These are phyloP conservation scores for Sphaerobolus stellatus DNA, from an alignment of 1,284 basidiomycete genomes.

Conservation along the genomic window DNA sequence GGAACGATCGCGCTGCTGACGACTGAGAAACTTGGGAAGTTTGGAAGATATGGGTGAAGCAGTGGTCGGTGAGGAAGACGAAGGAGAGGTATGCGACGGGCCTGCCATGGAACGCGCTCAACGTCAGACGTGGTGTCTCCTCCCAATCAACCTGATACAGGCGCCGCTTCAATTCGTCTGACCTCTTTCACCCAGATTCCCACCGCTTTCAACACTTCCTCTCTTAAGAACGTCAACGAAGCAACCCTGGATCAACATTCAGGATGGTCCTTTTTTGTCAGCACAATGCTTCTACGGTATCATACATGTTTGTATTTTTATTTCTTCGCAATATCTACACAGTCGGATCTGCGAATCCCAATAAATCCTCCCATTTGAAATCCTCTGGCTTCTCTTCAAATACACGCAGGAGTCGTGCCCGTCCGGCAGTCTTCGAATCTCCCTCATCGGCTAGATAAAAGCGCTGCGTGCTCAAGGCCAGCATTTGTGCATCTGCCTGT, in stretches of 20 bases:
- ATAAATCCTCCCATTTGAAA: slow-evolving; percentile 68
- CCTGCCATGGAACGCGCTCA: slow-evolving; percentile 6
- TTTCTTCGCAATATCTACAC: not conserved
- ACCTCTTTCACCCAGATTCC: not conserved
- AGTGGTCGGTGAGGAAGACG: slow-evolving; percentile 32
- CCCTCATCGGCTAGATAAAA: slow-evolving; percentile 74
- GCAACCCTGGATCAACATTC: no score
- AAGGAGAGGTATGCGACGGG: not conserved
- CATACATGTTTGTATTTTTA: not conserved
- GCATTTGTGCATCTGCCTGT: slow-evolving; percentile 79
- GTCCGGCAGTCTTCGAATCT: no score
- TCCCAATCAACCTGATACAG: slow-evolving; percentile 2
- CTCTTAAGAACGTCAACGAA: not conserved
- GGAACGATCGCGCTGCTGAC: slow-evolving; percentile 56
- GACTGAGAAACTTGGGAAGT: slow-evolving; percentile 66
- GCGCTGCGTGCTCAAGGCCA: slow-evolving; percentile 75
- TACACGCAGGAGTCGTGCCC: slow-evolving; percentile 49
- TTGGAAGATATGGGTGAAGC: slow-evolving; percentile 43
- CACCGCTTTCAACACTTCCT: not conserved
- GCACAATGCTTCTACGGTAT: not conserved
- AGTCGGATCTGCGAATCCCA: not conserved
- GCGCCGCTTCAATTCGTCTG: slow-evolving; percentile 8
- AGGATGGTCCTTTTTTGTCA: no score
- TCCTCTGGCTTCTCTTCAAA: slow-evolving; percentile 74
- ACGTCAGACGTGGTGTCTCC: not conserved